phyloP scores from a whole-genome alignment of 2,329 filamentous ascomycete genomes.

The Penicillium rolfsii region DNA sequence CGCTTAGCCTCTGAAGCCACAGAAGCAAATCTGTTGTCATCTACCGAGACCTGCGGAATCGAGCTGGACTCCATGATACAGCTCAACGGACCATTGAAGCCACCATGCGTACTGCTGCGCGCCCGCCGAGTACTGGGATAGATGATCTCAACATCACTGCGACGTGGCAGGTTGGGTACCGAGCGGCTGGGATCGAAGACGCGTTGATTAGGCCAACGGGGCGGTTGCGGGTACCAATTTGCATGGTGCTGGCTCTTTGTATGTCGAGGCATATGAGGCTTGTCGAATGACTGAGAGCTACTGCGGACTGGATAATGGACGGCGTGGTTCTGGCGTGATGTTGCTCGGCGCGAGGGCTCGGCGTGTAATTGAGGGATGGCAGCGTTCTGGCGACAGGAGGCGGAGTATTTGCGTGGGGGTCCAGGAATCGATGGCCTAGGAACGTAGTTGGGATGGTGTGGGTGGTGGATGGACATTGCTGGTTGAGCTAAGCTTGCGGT shows the following conservation, averaged over 20 bases:
- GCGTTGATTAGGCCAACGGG: constrained; percentile 28
- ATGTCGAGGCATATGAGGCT: constrained; percentile 29
- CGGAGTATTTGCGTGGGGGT: constrained; percentile 19
- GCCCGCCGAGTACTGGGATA: constrained; percentile 41
- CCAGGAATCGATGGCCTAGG: constrained; percentile 23
- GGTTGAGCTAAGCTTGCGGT: constrained; percentile 20
- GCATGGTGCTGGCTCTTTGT: constrained; percentile 35
- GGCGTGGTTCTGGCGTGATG: constrained; percentile 9
- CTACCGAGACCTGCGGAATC: constrained; percentile 29
- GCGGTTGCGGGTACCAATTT: constrained; percentile 22
- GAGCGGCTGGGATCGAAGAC: constrained; percentile 27
- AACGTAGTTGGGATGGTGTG: constrained; percentile 33
- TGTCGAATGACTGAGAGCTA: constrained; percentile 34
- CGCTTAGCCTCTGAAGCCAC: constrained; percentile 13
- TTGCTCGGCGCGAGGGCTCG: constrained; percentile 16
- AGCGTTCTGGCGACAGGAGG: constrained; percentile 17
- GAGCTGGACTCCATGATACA: constrained; percentile 36
- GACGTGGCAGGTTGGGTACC: constrained; percentile 30
- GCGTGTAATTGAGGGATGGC: constrained; percentile 12
- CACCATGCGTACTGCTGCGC: constrained; percentile 39
- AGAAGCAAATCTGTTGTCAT: constrained; percentile 23
- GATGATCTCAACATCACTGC: constrained; percentile 39
- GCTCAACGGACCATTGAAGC: constrained; percentile 31
- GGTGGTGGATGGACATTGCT: constrained; percentile 30
- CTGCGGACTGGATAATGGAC: constrained; percentile 21